Conservation (phyloP, 176 grass and related monocot genomes). For the Coix lacrymajobi region DNA sequence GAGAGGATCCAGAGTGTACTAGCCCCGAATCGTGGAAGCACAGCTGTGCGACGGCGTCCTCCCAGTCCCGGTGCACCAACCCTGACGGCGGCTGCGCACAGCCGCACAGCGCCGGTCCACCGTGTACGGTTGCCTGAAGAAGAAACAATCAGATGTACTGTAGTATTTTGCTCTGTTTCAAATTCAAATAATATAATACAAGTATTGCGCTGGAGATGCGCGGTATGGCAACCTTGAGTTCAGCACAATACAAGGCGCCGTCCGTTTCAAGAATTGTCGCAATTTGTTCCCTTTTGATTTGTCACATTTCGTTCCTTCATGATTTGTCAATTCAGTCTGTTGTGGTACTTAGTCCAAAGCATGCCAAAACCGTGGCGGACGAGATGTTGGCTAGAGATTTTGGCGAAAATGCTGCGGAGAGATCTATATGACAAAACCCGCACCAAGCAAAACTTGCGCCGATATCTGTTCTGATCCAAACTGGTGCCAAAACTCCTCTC, state of each 20-base stretch:
- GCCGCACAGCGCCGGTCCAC: not conserved
- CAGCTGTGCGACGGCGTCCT: slow-evolving; percentile 3
- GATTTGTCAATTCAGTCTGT: not conserved
- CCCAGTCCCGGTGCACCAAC: not conserved
- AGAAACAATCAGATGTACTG: not conserved
- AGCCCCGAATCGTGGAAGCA: slow-evolving; percentile 4
- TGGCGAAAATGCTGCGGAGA: too few relatives aligned
- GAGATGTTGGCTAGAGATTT: too few relatives aligned
- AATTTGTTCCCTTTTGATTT: not conserved
- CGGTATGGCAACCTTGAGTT: not conserved
- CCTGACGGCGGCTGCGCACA: not conserved
- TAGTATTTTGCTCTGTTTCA: not conserved
- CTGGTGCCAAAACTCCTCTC: too few relatives aligned
- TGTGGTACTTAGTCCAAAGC: too few relatives aligned
- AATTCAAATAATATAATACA: not conserved
- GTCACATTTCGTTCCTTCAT: too few relatives aligned
- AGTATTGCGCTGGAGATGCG: not conserved
- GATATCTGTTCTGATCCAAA: too few relatives aligned
- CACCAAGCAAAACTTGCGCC: too few relatives aligned
- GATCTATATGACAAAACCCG: too few relatives aligned
- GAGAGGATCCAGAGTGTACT: not conserved
- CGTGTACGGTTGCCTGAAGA: not conserved
- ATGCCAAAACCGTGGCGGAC: too few relatives aligned
- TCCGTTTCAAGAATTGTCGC: not conserved
- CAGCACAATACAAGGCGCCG: not conserved